phyloP scores from a whole-genome alignment of 2,329 filamentous ascomycete species.

The Orbilia blumenaviensis region DNA sequence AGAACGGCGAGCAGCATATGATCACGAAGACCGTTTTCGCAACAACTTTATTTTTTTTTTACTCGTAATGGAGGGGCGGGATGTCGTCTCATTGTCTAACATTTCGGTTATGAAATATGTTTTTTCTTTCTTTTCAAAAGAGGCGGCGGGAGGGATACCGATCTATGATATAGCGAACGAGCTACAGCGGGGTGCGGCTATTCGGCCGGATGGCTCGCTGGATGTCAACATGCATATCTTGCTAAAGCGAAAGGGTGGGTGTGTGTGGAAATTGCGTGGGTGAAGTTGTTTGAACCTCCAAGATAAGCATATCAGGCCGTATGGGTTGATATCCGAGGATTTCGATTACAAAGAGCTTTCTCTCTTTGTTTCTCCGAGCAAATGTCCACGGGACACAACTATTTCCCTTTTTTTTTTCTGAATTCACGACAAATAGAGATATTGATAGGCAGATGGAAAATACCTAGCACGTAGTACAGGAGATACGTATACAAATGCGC shows the following conservation, averaged over 20 bases:
- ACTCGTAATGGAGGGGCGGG: conserved; percentile 43
- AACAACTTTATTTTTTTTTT: conserved; percentile 25
- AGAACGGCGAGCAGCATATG: conserved; percentile 47
- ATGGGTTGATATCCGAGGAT: conserved; percentile 18
- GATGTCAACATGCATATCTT: neutral
- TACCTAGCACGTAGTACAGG: too few species aligned
- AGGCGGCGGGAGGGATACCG: conserved; percentile 18
- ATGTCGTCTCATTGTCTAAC: conserved; percentile 9
- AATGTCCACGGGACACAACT: neutral
- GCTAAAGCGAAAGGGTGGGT: neutral
- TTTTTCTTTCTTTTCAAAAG: neutral
- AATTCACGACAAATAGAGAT: neutral
- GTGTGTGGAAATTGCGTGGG: conserved; percentile 30
- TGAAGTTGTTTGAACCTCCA: too few species aligned
- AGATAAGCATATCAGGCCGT: conserved; percentile 50
- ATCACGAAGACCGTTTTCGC: conserved; percentile 20
- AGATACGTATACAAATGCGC: neutral
- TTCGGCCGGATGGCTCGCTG: conserved; percentile 31
- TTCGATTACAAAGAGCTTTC: conserved; percentile 48
- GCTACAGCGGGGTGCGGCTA: conserved; percentile 50
- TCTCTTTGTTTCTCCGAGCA: neutral
- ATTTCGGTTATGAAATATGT: neutral
- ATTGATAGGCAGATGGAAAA: neutral
- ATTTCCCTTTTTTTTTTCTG: neutral
- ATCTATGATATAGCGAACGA: conserved; percentile 26